Percentiles rank a stretch among this genome's conserved stretches.
These are phyloP conservation scores for Kodamaea alishanica DNA, from an alignment of 1,139 yeast genomes.

Conservation along the genomic window DNA sequence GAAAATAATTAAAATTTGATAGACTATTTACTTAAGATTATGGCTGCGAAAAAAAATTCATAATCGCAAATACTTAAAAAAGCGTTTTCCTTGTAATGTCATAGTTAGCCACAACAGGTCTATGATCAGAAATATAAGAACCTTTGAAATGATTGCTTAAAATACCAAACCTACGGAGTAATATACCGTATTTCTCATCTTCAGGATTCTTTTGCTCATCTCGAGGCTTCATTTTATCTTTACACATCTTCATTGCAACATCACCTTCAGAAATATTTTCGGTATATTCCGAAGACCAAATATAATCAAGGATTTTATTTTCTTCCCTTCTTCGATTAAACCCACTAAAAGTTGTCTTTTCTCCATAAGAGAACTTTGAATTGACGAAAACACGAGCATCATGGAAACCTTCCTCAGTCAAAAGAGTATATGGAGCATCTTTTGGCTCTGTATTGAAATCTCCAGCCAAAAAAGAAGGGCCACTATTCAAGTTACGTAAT, in stretches of 20 bases:
- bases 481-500: slow-evolving; percentile 35
- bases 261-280: slow-evolving; percentile 2
- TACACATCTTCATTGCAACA: neutral
- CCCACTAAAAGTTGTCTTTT: slow-evolving; percentile 19
- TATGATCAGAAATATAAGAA: slow-evolving; percentile 22
- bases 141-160: slow-evolving; percentile 16
- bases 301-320: slow-evolving; percentile 20
- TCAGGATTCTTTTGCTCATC: slow-evolving; percentile 1
- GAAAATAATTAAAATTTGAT: neutral
- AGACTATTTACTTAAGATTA: neutral
- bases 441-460: slow-evolving; percentile 56
- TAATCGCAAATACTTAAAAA: neutral
- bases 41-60: neutral
- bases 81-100: slow-evolving; percentile 9
- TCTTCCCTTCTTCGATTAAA: slow-evolving; percentile 15
- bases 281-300: slow-evolving; percentile 19
- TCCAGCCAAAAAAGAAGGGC: slow-evolving; percentile 39
- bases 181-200: slow-evolving; percentile 10
- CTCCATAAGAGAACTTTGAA: slow-evolving; percentile 16
- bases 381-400: slow-evolving; percentile 16
- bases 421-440: slow-evolving; percentile 32
- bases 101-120: slow-evolving; percentile 23
- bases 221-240: neutral
- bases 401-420: slow-evolving; percentile 15
- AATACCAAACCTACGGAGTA: slow-evolving; percentile 17